These are phyloP conservation scores for Trypanosoma boissoni DNA, from an alignment of 208 protist species.

Conservation along the genomic window DNA sequence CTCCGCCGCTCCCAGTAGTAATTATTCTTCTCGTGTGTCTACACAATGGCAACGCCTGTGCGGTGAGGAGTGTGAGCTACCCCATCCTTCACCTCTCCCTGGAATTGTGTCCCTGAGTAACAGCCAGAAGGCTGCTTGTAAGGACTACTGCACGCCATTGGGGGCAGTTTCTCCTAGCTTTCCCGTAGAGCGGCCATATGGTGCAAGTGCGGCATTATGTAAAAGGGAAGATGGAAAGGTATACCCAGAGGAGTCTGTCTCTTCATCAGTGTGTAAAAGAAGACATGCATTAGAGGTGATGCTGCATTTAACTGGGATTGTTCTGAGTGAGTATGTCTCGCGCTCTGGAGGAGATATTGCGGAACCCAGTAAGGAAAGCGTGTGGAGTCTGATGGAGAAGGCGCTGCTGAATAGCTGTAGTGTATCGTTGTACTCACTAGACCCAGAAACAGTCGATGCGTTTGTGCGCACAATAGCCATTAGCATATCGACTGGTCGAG, in stretches of 20 bases:
- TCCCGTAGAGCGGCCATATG: no score
- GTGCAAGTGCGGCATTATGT: no score
- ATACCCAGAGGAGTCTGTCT: not conserved
- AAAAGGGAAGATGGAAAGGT: no score
- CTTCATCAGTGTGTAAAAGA: no score
- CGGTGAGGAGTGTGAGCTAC: no score
- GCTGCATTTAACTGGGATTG: slow-evolving; percentile 21
- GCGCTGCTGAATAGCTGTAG: slow-evolving; percentile 3
- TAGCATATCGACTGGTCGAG: slow-evolving; percentile 11
- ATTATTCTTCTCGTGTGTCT: no score
- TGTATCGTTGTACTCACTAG: slow-evolving; percentile 7
- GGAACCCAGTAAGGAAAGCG: slow-evolving; percentile 19
- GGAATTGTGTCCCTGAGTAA: no score
- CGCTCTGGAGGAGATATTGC: slow-evolving; percentile 7
- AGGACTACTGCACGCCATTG: no score
- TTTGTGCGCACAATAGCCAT: slow-evolving; percentile 21
- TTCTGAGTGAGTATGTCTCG: slow-evolving; percentile 21
- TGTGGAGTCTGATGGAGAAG: slow-evolving; percentile 24
- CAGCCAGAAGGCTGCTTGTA: no score
- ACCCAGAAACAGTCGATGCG: slow-evolving; percentile 13
- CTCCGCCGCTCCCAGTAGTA: not conserved
- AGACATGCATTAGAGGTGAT: slow-evolving; percentile 17
- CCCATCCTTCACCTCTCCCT: no score
- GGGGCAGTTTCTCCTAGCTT: no score
- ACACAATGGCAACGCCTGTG: no score